Evolutionary conservation across 148 eudicot genomes (phyloP).

Genomic region (Polygonum aviculare): DNA sequence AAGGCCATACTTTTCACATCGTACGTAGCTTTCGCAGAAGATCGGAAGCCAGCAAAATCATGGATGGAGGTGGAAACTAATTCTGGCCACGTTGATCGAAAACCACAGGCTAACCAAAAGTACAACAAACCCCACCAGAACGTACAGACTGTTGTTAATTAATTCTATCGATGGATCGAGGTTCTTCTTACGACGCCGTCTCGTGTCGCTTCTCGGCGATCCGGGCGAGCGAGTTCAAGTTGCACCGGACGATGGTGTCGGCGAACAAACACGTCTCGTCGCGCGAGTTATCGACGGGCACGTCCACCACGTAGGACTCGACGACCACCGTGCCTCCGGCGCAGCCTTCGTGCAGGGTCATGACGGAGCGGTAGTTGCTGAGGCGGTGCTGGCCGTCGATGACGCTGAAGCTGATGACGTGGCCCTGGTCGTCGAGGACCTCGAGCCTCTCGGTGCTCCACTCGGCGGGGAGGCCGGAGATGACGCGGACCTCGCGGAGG

Average conservation of each 20-base stretch:
- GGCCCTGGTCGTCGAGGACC: conserved; percentile 57
- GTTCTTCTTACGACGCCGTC: not conserved
- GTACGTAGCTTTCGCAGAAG: not conserved
- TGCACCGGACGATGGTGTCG: conserved; percentile 61
- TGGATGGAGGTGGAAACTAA: too few species aligned
- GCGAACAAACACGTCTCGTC: conserved; percentile 66
- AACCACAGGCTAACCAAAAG: not conserved
- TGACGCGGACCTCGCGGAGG: conserved; percentile 47
- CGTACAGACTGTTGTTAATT: not conserved
- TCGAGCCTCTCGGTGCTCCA: conserved; percentile 58
- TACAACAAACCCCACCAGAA: not conserved
- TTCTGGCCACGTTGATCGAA: not conserved
- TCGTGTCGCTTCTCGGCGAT: conserved; percentile 34
- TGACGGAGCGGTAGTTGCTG: conserved; percentile 55
- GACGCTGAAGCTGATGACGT: conserved; percentile 61
- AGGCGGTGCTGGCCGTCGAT: conserved; percentile 73
- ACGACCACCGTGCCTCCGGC: conserved; percentile 40
- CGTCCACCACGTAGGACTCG: conserved; percentile 62
- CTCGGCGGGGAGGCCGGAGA: conserved; percentile 71
- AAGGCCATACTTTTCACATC: not conserved
- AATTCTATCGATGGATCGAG: too few species aligned
- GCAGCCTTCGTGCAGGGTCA: conserved; percentile 36
- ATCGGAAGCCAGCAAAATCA: not conserved
- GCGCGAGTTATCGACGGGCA: conserved; percentile 48
- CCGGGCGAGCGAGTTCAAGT: conserved; percentile 60